Base-by-base conservation (phyloP, 805 yeast species). In the Myxozyma udenii region DNA sequence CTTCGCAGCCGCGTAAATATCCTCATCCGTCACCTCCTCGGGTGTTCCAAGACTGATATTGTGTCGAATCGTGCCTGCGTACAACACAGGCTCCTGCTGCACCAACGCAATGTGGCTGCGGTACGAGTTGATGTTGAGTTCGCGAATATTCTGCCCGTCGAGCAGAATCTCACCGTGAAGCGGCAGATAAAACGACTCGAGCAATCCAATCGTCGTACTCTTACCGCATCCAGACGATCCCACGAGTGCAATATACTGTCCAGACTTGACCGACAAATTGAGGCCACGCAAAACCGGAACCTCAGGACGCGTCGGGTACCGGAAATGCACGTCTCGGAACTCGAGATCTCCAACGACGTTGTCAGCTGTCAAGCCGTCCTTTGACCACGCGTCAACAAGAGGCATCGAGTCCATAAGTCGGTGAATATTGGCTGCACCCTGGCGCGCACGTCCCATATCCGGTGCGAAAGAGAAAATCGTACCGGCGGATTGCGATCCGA, bases 211-310 rank as follows among this genome's bases (percentile, higher is more conserved):
- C 5, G 82, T 74, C 0, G 64, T 61, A 39, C 59, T 52, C 43
- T 3, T 73, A 66, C 38, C 88, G 21, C 66, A 62, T 4, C 96
- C 21, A 86, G 83, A 2, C 91, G 95, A 83, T 1, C 96, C 96
- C 14, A 88, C 96, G 61, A 88, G 78, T 9, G 96, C 96, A 32
- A 88, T 90, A 62, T 84, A 87, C 61, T 81, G 69, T 3, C 96
- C 96, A 2, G 90, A 84, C 9, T 89, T 88, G 78, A 66, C 44
- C 6, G 32, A 37, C 19, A 65, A 53, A 42, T 56, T 53, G 25
- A 65, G 44, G 25, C 64, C 63, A 4, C 57, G 53, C 12, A 66
- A 48, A 5, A 65, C 62, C 18, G 63, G 56, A 12, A 63, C 62
- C 14, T 61, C 59, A 6, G 58, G 59, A 1, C 68, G 55, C 11